A percentile compares a stretch with the other conserved stretches of the same genome.
Evolutionary conservation across 106 monocot genomes (phyloP).

Genomic region (Apostasia shenzhenica): DNA sequence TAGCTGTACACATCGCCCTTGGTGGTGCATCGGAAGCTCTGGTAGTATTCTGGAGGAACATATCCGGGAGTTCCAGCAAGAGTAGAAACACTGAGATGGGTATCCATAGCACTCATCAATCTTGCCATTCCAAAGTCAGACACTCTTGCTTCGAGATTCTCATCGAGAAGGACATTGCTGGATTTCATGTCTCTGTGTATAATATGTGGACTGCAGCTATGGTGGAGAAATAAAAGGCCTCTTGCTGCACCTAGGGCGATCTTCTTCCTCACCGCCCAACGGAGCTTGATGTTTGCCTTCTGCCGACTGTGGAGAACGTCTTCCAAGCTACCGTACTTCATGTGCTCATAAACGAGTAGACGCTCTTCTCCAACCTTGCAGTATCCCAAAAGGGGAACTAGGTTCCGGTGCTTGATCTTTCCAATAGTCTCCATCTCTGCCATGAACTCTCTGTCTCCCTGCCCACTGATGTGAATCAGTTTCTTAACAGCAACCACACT

Average conservation of each 20-base stretch:
- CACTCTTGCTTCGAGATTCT: constrained; percentile 64
- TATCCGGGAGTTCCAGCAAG: constrained; percentile 85
- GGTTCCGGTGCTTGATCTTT: constrained; percentile 84
- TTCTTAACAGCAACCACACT: constrained; percentile 78
- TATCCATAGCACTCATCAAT: constrained; percentile 70
- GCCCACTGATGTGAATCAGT: constrained; percentile 71
- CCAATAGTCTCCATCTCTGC: constrained; percentile 97
- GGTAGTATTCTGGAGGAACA: constrained; percentile 93
- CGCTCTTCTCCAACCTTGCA: constrained; percentile 83
- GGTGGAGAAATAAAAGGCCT: constrained; percentile 86
- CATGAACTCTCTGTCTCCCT: constrained; percentile 79
- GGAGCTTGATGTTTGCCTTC: constrained; percentile 36
- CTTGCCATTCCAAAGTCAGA: constrained; percentile 94
- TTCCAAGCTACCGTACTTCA: constrained; percentile 83
- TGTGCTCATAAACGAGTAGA: constrained; percentile 77
- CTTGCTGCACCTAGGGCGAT: constrained; percentile 74
- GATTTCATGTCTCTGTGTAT: constrained; percentile 97
- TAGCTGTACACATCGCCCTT: constrained; percentile 95
- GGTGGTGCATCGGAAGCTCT: constrained; percentile 83
- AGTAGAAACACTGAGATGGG: constrained; percentile 78
- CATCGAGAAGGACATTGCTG: constrained; percentile 80
- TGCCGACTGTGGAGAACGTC: constrained; percentile 56
- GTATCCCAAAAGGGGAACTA: constrained; percentile 75
- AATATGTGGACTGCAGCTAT: constrained; percentile 87
- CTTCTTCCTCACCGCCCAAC: constrained; percentile 56